Conservation (phyloP, 495 filamentous ascomycete species). For the Pyrenula massariospora region DNA sequence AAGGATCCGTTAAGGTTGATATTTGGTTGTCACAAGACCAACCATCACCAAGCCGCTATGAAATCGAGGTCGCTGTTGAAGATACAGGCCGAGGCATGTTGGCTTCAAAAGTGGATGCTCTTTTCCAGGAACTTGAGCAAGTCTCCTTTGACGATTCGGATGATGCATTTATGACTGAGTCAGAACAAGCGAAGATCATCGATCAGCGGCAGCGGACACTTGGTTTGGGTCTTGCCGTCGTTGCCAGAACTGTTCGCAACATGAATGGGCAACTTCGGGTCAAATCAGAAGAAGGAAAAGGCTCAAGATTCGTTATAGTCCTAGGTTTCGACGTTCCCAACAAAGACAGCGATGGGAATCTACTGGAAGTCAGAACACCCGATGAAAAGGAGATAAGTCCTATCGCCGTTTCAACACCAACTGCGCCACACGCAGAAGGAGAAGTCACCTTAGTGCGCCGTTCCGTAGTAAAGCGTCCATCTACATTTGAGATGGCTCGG, state of each 20-base stretch:
- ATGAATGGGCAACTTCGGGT: constrained; percentile 84
- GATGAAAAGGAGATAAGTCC: constrained; percentile 4
- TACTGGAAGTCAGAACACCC: constrained; percentile 4
- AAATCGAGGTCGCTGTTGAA: constrained; percentile 61
- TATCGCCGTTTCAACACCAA: constrained; percentile 6
- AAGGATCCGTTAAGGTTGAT: constrained; percentile 64
- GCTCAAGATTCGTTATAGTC: constrained; percentile 69
- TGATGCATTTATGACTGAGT: constrained; percentile 21
- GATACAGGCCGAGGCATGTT: constrained; percentile 80
- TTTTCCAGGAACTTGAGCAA: constrained; percentile 85
- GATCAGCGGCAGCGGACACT: constrained; percentile 35
- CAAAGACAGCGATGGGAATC: constrained; percentile 14
- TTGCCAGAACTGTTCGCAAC: constrained; percentile 73
- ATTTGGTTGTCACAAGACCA: constrained; percentile 36
- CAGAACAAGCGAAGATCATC: constrained; percentile 5
- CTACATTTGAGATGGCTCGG: constrained; percentile 8
- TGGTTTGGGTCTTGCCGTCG: constrained; percentile 77
- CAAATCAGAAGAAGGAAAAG: constrained; percentile 77
- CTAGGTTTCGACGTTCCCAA: constrained; percentile 55
- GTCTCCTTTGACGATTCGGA: constrained; percentile 46
- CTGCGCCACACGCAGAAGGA: constrained; percentile 23
- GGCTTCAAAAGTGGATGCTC: constrained; percentile 52
- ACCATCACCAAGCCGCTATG: constrained; percentile 27
- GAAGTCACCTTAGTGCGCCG: constrained; percentile 45
- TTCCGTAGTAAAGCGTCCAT: constrained; percentile 9